Conservation (phyloP, 23 red algal species). For the Pyropia yezoensis region DNA sequence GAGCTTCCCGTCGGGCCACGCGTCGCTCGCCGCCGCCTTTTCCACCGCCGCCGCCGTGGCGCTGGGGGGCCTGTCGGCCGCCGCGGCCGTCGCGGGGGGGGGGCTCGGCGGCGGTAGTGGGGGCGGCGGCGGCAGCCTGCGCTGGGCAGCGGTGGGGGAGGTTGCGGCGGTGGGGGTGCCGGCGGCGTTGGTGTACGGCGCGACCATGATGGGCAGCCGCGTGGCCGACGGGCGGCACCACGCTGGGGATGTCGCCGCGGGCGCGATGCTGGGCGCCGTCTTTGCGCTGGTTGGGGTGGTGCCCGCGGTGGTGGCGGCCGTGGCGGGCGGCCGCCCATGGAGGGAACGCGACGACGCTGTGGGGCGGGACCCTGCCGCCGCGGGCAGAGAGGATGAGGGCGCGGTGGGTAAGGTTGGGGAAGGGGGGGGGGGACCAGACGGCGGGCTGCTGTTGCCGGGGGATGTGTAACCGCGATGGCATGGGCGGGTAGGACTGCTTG, state of each 20-base stretch:
- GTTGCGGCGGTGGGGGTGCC: constrained; percentile 8
- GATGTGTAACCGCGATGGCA: too few relatives aligned
- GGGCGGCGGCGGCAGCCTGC: not conserved
- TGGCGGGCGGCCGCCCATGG: too few relatives aligned
- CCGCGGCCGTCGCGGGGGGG: not conserved
- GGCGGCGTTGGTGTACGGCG: constrained; percentile 1
- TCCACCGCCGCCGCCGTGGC: constrained; percentile 11
- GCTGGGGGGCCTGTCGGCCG: constrained; percentile 7
- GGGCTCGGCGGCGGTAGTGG: not conserved
- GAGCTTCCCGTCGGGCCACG: constrained; percentile 53
- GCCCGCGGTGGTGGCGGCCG: too few relatives aligned
- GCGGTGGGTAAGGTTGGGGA: too few relatives aligned
- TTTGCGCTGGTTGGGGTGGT: constrained; percentile 1
- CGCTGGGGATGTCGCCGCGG: constrained; percentile 63
- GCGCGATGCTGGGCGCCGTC: constrained; percentile 34
- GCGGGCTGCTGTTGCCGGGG: too few relatives aligned
- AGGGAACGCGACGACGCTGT: too few relatives aligned
- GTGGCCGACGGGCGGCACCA: constrained; percentile 57
- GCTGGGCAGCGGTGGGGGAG: not conserved
- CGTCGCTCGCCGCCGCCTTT: constrained; percentile 20
- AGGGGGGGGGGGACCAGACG: too few relatives aligned
- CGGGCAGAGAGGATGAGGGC: too few relatives aligned
- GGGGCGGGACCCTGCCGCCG: too few relatives aligned
- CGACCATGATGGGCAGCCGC: constrained; percentile 29
- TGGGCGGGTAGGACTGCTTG: too few relatives aligned